Evolutionary conservation across 305 asterid genomes (phyloP).

Genomic region (Fraxinus albicans): DNA sequence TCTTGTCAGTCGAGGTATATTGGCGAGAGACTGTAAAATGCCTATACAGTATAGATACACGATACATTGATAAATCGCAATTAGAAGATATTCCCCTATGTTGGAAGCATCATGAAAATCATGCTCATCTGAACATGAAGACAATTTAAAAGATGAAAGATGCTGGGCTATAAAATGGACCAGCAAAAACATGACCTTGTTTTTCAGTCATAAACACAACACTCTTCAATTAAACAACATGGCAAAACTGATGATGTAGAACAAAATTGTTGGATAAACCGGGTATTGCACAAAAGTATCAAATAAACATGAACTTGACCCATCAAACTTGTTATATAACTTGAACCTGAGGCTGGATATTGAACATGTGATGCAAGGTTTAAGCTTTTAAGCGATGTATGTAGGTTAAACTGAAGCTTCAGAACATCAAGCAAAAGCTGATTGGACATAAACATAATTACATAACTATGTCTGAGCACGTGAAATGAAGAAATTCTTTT

Average conservation of each 20-base stretch:
- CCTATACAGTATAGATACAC: neutral
- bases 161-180: neutral
- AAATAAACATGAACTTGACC: neutral
- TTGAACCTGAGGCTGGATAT: neutral
- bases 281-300: neutral
- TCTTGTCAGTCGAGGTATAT: neutral
- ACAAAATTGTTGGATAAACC: neutral
- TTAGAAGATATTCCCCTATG: neutral
- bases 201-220: neutral
- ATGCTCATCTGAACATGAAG: neutral
- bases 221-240: neutral
- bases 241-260: neutral
- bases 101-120: neutral
- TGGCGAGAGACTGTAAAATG: neutral
- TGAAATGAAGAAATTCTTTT: slow-evolving; percentile 3
- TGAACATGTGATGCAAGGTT: neutral
- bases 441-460: slow-evolving; percentile 1
- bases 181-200: neutral
- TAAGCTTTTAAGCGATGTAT: neutral
- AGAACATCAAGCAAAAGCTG: slow-evolving; percentile 8
- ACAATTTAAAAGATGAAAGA: neutral
- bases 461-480: neutral
- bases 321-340: neutral
- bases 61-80: neutral
- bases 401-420: slow-evolving; percentile 15